Conservation (phyloP, 129 eudicot genomes). For the Tagetes erecta region DNA sequence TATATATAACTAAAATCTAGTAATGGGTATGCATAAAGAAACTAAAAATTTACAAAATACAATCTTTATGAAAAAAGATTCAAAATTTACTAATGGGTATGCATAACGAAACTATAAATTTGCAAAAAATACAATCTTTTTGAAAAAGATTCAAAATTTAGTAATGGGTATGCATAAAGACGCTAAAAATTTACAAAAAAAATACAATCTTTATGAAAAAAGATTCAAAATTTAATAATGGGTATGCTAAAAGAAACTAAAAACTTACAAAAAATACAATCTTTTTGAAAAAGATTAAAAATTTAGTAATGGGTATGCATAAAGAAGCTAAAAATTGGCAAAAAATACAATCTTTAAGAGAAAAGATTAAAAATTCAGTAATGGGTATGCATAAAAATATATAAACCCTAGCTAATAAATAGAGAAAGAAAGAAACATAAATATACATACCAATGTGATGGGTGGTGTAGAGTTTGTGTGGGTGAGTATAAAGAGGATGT, state of each 20-base stretch:
- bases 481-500: conserved; percentile 27
- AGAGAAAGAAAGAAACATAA: background rate
- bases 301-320: conserved; percentile 6
- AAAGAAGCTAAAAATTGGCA: background rate
- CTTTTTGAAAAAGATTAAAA: background rate
- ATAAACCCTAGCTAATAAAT: too few species aligned
- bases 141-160: background rate
- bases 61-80: background rate
- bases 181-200: background rate
- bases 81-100: background rate
- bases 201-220: background rate
- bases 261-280: background rate
- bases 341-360: background rate
- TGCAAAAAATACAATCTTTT: background rate
- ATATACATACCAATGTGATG: conserved; percentile 32
- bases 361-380: background rate
- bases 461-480: conserved; percentile 41
- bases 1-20: background rate
- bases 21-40: conserved; percentile 10
- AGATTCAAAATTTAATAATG: background rate
- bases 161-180: conserved; percentile 12
- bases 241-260: background rate
- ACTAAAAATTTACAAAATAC: background rate
- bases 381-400: conserved; percentile 3
- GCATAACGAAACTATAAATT: background rate